A percentile compares a stretch with the other conserved stretches of the same genome.
Conservation (phyloP, 2,329 filamentous ascomycete species). For the Zopfia rhizophila region DNA sequence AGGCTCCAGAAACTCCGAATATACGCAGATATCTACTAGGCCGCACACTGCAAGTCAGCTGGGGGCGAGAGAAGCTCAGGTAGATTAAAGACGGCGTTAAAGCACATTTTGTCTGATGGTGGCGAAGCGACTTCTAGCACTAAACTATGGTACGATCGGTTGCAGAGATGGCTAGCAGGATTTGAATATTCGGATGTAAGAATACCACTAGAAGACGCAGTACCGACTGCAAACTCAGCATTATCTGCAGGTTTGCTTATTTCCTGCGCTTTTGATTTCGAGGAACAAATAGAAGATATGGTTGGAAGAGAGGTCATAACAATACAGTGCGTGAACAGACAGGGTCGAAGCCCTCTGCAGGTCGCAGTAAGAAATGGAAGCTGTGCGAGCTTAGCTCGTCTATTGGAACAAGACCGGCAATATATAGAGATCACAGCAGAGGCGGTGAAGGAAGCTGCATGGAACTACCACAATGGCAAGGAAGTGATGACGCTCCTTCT, state of each 20-base stretch:
- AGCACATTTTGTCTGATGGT: constrained; percentile 7
- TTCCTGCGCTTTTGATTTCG: constrained; percentile 22
- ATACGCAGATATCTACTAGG: constrained; percentile 20
- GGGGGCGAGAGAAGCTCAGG: constrained; percentile 8
- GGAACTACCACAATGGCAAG: constrained; percentile 8
- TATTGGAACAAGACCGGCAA: constrained; percentile 7
- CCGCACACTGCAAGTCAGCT: constrained; percentile 16
- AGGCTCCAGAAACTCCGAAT: constrained; percentile 6
- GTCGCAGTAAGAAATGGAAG: constrained; percentile 16
- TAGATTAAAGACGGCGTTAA: constrained; percentile 9
- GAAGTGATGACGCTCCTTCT: constrained; percentile 21
- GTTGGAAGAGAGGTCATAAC: not conserved
- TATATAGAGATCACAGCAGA: constrained; percentile 11
- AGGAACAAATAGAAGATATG: constrained; percentile 13
- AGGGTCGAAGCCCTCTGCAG: constrained; percentile 7
- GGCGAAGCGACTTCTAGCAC: constrained; percentile 2
- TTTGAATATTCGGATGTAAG: constrained; percentile 4
- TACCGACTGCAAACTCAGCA: constrained; percentile 1
- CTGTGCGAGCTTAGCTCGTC: constrained; percentile 5
- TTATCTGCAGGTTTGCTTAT: constrained; percentile 11
- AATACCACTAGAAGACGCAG: constrained; percentile 11
- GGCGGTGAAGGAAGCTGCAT: constrained; percentile 12
- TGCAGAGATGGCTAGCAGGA: not conserved
- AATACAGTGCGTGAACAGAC: constrained; percentile 2
- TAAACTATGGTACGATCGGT: constrained; percentile 10